phyloP scores from a whole-genome alignment of 2,329 filamentous ascomycete genomes.

The Penicillium corylophilum region DNA sequence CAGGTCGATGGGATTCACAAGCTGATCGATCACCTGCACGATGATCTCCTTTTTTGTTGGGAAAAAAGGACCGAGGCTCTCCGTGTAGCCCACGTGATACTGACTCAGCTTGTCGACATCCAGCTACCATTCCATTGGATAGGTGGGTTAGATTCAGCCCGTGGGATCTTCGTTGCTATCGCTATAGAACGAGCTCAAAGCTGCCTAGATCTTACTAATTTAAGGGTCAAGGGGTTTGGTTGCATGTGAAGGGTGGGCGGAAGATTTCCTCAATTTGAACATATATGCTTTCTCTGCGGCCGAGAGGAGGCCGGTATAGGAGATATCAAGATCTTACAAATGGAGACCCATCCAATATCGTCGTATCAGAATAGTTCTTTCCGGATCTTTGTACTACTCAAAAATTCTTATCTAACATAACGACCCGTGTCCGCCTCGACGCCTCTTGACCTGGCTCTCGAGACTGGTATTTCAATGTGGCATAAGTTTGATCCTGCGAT shows the following conservation, averaged over 20 bases:
- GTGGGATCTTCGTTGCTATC: neutral
- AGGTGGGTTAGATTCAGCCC: neutral
- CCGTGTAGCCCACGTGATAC: conserved; percentile 9
- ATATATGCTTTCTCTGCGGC: too few relatives aligned
- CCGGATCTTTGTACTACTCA: neutral
- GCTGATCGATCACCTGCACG: conserved; percentile 6
- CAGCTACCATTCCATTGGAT: too few relatives aligned
- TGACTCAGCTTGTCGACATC: too few relatives aligned
- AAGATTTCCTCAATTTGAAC: too few relatives aligned
- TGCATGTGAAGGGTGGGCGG: too few relatives aligned
- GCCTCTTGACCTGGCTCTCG: neutral
- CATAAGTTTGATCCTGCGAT: conserved; percentile 1
- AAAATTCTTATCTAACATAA: neutral
- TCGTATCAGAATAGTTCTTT: too few relatives aligned
- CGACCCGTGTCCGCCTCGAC: neutral
- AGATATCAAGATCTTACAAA: too few relatives aligned
- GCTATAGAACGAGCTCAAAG: neutral
- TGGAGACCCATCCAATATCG: too few relatives aligned
- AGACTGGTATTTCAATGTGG: neutral
- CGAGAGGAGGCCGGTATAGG: too few relatives aligned
- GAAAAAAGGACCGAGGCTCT: conserved; percentile 10
- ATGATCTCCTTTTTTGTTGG: conserved; percentile 8
- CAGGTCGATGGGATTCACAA: neutral
- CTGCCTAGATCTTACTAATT: too few relatives aligned
- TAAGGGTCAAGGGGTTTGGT: too few relatives aligned